phyloP scores from a whole-genome alignment of 2,329 filamentous ascomycete genomes.

The Claviceps sp. region DNA sequence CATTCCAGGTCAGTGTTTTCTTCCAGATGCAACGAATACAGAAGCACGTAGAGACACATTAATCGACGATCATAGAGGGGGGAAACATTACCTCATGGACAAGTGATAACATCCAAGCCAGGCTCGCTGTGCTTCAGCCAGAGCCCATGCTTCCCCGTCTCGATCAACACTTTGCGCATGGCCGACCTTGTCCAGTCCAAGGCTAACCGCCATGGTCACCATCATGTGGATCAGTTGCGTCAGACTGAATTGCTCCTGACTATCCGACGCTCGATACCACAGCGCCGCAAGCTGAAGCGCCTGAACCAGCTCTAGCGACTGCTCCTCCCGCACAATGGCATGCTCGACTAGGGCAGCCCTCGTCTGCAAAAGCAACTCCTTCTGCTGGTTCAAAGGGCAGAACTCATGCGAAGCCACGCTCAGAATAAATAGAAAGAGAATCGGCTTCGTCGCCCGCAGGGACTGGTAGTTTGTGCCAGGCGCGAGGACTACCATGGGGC shows the following conservation, averaged over 20 bases:
- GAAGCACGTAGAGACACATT: no score
- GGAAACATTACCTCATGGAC: neutral
- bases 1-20: neutral
- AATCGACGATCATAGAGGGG: neutral
- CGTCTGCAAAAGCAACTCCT: neutral
- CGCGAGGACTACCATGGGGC: slow-evolving; percentile 1
- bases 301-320: slow-evolving; percentile 4
- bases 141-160: neutral
- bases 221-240: neutral
- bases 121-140: slow-evolving; percentile 2
- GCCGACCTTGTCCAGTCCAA: neutral
- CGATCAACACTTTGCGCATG: neutral
- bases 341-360: neutral
- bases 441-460: slow-evolving; percentile 3
- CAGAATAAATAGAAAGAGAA: slow-evolving; percentile 2
- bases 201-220: neutral
- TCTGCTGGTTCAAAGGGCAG: neutral
- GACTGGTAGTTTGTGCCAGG: neutral
- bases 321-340: slow-evolving; percentile 1
- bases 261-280: slow-evolving; percentile 2
- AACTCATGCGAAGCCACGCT: neutral
- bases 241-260: neutral
- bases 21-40: neutral
- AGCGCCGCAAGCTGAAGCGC: slow-evolving; percentile 1
- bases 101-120: slow-evolving; percentile 4